phyloP scores from a whole-genome alignment of 2,329 filamentous ascomycete genomes.

The Trichoderma pleuroti region DNA sequence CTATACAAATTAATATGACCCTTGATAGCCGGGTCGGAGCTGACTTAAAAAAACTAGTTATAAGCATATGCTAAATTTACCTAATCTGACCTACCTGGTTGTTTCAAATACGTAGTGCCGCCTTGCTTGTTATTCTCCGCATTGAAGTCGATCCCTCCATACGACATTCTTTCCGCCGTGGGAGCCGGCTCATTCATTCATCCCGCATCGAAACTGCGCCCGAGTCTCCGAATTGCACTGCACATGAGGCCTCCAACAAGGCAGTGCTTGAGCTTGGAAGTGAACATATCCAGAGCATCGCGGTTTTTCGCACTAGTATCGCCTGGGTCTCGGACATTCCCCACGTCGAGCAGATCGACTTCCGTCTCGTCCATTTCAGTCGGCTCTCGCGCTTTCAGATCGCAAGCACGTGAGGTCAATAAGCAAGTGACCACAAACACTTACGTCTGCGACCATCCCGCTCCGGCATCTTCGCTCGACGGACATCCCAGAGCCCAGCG shows the following conservation, averaged over 20 bases:
- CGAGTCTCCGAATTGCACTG: not conserved
- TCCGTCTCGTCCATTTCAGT: not conserved
- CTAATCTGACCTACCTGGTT: not conserved
- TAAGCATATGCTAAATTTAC: not conserved
- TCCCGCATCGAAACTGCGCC: not conserved
- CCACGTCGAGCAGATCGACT: not conserved
- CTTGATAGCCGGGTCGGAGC: not conserved
- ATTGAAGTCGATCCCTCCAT: not conserved
- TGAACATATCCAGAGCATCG: not conserved
- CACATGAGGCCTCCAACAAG: constrained; percentile 16
- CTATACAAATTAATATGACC: not conserved
- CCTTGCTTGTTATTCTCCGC: not conserved
- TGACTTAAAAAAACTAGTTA: not conserved
- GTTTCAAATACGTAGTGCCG: not conserved
- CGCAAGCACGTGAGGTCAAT: not conserved
- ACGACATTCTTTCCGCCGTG: not conserved
- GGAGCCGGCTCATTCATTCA: not conserved
- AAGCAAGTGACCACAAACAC: not conserved
- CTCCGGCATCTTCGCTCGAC: not conserved
- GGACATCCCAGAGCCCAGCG: not conserved
- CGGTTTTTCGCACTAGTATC: not conserved
- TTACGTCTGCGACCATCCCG: not conserved
- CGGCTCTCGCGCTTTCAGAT: not conserved
- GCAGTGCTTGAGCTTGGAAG: constrained; percentile 5
- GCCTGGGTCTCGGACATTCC: not conserved